Evolutionary conservation across 2,329 filamentous ascomycete species (phyloP), one percentile per base, ranked within the genome.

Genomic region (Penicillium concentricum): DNA sequence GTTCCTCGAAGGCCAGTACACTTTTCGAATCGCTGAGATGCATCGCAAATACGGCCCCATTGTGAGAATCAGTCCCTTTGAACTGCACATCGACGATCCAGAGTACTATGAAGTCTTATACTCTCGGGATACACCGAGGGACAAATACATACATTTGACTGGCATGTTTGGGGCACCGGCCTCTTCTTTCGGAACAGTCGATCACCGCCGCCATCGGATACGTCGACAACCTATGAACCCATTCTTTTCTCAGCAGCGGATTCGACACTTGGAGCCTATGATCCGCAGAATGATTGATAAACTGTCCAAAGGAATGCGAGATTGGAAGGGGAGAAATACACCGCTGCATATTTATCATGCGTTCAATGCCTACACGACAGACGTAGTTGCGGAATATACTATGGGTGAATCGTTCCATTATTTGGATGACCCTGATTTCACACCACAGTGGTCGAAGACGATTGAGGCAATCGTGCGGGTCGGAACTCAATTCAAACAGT

Each of bases 321-420:
- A 58, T 13, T 66, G 63, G 35, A 59, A 57, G 35, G 51, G 56
- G 15, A 61, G 59, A 22, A 42, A 51, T 3, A 42, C 51, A 35
- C 61, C 67, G 2, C 52, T 71, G 32, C 58, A 62, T 26, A 54
- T 67, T 32, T 62, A 69, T 35, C 58, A 70, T 54, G 67, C 74
- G 0, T 77, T 75, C 48, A 74, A 71, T 22, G 76, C 76, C 20
- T 69, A 76, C 44, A 76, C 76, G 2, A 77, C 77, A 32, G 78
- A 81, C 32, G 73, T 80, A 43, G 77, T 81, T 60, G 78, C 76
- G 57, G 70, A 77, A 51, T 79, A 79, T 56, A 67, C 67, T n/a
- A 67, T 73, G 63, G 66, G 67, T n/a, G 51, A 63, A 15, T 63
- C 62, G 1, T 72, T 67, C 42, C 59, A 69, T 51, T 73, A 71